Conservation (phyloP, 345 rosid species). For the Firmiana major region DNA sequence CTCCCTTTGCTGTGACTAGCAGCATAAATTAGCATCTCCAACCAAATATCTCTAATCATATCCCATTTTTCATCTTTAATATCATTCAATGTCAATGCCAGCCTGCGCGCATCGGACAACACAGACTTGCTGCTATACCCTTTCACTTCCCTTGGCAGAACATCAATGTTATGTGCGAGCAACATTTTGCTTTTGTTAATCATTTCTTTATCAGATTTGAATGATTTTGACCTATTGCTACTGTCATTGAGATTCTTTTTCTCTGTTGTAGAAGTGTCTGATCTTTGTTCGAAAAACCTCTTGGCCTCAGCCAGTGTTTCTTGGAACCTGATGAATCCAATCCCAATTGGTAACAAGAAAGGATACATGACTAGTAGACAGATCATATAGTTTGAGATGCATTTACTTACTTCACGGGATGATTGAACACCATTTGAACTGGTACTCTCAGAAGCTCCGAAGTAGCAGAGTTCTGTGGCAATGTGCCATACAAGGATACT, state of each 20-base stretch:
- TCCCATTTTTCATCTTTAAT: neutral
- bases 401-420: neutral
- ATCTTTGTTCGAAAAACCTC: neutral
- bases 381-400: constrained; percentile 7
- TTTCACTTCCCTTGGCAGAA: constrained; percentile 13
- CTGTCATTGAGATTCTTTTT: neutral
- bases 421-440: neutral
- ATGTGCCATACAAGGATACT: constrained; percentile 13
- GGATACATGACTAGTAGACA: neutral
- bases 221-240: neutral
- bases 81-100: constrained; percentile 7
- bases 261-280: neutral
- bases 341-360: constrained; percentile 3
- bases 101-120: constrained; percentile 26
- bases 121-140: constrained; percentile 33
- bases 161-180: constrained; percentile 9
- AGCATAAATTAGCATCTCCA: neutral
- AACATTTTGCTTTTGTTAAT: neutral
- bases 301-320: neutral
- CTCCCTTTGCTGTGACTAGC: neutral
- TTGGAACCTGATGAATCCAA: neutral
- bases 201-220: no score
- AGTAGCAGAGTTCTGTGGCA: constrained; percentile 14
- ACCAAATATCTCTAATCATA: neutral
- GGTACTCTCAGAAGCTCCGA: neutral